Evolutionary conservation across 495 filamentous ascomycete species (phyloP).

Genomic region (Aspergillus incahuasiensis): DNA sequence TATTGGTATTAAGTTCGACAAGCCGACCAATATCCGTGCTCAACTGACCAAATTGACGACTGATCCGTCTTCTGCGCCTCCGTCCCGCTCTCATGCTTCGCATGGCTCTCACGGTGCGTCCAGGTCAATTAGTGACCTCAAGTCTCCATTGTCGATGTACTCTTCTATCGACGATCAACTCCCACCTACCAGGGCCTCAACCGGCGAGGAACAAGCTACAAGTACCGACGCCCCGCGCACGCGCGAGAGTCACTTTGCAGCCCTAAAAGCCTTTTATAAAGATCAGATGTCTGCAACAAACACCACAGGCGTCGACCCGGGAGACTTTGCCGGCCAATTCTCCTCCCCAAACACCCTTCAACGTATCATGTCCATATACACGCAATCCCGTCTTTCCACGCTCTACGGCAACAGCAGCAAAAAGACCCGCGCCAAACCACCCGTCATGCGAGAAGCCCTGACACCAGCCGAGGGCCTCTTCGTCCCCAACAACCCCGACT

Average conservation of each 20-base stretch:
- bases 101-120: slow-evolving; percentile 28
- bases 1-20: slow-evolving; percentile 86
- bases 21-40: slow-evolving; percentile 74
- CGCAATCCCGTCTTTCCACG: slow-evolving; percentile 41
- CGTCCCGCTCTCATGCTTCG: slow-evolving; percentile 25
- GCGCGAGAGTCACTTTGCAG: slow-evolving; percentile 40
- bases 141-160: slow-evolving; percentile 36
- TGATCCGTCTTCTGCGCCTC: slow-evolving; percentile 2
- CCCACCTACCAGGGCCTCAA: slow-evolving; percentile 9
- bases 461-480: slow-evolving; percentile 64
- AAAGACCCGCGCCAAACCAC: slow-evolving; percentile 61
- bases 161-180: slow-evolving; percentile 34
- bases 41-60: slow-evolving; percentile 59
- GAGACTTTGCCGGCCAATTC: slow-evolving; percentile 53
- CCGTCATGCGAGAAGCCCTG: slow-evolving; percentile 73
- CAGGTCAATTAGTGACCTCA: slow-evolving; percentile 33
- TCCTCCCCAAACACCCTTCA: slow-evolving; percentile 79
- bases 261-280: slow-evolving; percentile 67
- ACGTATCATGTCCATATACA: slow-evolving; percentile 88
- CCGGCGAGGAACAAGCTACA: slow-evolving; percentile 7
- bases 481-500: slow-evolving; percentile 42
- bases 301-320: slow-evolving; percentile 47
- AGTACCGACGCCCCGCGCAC: slow-evolving; percentile 27
- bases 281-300: slow-evolving; percentile 61
- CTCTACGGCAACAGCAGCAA: slow-evolving; percentile 51